Evolutionary conservation across 805 yeast genomes (phyloP).

Genomic region (Lipomyces orientalis): DNA sequence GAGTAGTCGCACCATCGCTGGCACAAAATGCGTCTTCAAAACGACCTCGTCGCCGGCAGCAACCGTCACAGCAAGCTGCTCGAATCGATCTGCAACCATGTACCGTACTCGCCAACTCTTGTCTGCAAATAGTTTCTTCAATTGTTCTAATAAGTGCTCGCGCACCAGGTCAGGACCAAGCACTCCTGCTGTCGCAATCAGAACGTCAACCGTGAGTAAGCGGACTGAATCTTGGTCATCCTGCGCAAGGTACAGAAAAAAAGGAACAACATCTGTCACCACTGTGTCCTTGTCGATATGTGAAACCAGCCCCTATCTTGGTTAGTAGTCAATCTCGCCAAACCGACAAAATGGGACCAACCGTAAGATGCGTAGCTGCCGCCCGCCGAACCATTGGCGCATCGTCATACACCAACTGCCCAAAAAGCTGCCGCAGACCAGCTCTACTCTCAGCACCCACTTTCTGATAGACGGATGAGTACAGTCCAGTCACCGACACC

Average conservation of each 20-base stretch:
- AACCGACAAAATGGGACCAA: neutral
- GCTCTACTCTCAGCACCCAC: conserved; percentile 54
- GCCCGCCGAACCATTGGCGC: conserved; percentile 98
- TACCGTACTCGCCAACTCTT: conserved; percentile 98
- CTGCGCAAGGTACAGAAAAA: conserved; percentile 49
- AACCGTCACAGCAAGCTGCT: conserved; percentile 66
- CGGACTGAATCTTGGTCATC: conserved; percentile 97
- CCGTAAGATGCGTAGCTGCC: conserved; percentile 73
- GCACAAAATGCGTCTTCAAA: conserved; percentile 60
- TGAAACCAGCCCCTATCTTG: conserved; percentile 13
- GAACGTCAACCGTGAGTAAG: conserved; percentile 83
- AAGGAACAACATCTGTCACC: conserved; percentile 36
- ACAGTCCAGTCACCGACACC: conserved; percentile 90
- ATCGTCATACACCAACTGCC: conserved; percentile 80
- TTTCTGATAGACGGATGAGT: conserved; percentile 67
- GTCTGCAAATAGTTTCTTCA: conserved; percentile 77
- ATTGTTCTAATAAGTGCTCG: conserved; percentile 47
- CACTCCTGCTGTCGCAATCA: conserved; percentile 70
- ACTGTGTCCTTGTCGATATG: conserved; percentile 33
- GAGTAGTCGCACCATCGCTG: conserved; percentile 76
- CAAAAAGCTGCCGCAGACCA: conserved; percentile 68
- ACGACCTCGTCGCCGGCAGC: conserved; percentile 55
- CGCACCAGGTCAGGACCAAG: conserved; percentile 39
- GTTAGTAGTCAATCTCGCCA: neutral
- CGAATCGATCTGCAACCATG: conserved; percentile 95